Percentiles rank a stretch among this genome's conserved stretches.
These are phyloP conservation scores for Cudoniella acicularis DNA, from an alignment of 495 filamentous ascomycete genomes.

Conservation along the genomic window DNA sequence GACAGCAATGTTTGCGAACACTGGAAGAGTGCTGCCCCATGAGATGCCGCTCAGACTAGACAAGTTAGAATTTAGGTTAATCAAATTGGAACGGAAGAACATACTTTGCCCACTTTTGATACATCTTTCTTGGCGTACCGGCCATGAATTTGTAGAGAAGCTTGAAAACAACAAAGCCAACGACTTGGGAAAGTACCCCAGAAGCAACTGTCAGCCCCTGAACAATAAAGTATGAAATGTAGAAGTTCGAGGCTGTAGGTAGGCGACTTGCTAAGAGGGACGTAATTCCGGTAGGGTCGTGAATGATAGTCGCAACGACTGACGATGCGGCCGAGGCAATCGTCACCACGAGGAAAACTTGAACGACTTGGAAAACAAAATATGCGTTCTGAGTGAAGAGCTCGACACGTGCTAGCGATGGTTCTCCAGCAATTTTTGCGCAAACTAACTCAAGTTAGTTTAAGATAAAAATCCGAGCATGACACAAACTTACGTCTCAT, in stretches of 20 bases:
- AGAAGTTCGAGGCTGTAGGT: slow-evolving; percentile 86
- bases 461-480: slow-evolving; percentile 27
- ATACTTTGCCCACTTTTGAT: slow-evolving; percentile 53
- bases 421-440: slow-evolving; percentile 75
- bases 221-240: slow-evolving; percentile 90
- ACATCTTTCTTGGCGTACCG: slow-evolving; percentile 54
- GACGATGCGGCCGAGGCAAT: slow-evolving; percentile 71
- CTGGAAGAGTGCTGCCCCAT: slow-evolving; percentile 88
- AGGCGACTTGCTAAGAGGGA: slow-evolving; percentile 68
- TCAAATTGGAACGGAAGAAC: background rate
- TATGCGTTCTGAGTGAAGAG: slow-evolving; percentile 87
- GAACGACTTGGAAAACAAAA: slow-evolving; percentile 92
- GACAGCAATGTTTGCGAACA: slow-evolving; percentile 79
- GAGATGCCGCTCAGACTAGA: slow-evolving; percentile 52
- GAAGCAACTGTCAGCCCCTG: slow-evolving; percentile 85
- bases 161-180: slow-evolving; percentile 71
- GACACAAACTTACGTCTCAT: slow-evolving; percentile 44
- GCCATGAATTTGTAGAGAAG: slow-evolving; percentile 66
- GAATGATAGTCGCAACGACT: slow-evolving; percentile 55
- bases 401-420: slow-evolving; percentile 74
- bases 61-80: background rate
- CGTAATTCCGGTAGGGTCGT: slow-evolving; percentile 57
- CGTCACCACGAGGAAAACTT: slow-evolving; percentile 90
- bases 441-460: slow-evolving; percentile 39
- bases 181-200: slow-evolving; percentile 70